Evolutionary conservation across 331 rosid species (phyloP), one percentile per base, ranked within the genome.

Genomic region (Dryas integrifolia): DNA sequence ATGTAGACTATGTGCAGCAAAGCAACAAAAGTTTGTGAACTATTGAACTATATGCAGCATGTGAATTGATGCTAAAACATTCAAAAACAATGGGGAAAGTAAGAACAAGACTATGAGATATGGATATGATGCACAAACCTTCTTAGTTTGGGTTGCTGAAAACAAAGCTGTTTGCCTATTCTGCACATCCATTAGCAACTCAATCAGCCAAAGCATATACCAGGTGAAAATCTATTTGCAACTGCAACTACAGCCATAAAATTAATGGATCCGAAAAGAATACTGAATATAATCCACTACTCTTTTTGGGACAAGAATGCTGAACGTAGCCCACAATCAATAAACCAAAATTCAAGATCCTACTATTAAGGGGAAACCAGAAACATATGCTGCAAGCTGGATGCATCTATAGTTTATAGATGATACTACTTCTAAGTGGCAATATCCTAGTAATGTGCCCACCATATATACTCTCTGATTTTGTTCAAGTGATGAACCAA

Each of bases 71-170:
- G 48, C 40, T 7, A 39, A 13, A 15, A 52, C 12, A 35, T 15
- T 13, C 10, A 3, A 77, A 5, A 51, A 16, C 35, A 47, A 72
- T 45, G 38, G 15, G 56, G 66, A 70, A 59, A n/a, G 40, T 56
- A 38, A 35, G 11, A 40, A 59, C 39, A 30, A 43, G 65, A 53
- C 15, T 7, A 16, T 38, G 45, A 51, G 57, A 41, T 57, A 57
- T 10, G 69, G 64, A 79, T 65, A 59, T 5, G 57, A 63, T 56
- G 75, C 58, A 77, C 87, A 72, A 24, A 91, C 98, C 97, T 91
- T 91, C 83, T 89, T 85, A 6, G 97, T 94, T 79, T 94, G 97
- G 35, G 96, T 94, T 57, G 98, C 96, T 21, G 98, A 94, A 81
- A 94, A 94, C 65, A 94, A 82, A 78, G 96, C 92, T 5, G 96